Evolutionary conservation across 768 basidiomycete genomes (phyloP).

Genomic region (Kwoniella dendrophila): DNA sequence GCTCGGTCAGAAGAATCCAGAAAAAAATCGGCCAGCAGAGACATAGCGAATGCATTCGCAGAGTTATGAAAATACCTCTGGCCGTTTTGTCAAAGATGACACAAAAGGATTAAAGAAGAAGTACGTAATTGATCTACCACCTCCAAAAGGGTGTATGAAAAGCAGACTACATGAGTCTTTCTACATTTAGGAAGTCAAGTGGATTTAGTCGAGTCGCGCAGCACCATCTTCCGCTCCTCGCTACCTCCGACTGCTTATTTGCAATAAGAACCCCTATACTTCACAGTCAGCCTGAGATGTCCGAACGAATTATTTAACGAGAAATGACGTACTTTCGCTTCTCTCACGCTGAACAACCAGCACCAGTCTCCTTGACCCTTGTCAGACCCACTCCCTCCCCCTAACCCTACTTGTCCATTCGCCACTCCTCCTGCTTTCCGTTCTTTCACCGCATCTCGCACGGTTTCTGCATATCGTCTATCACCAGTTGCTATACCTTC

Average conservation of each 20-base stretch:
- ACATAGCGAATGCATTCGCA: too few species aligned
- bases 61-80: too few species aligned
- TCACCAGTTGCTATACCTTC: constrained; percentile 27
- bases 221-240: neutral
- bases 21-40: too few species aligned
- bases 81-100: too few species aligned
- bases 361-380: constrained; percentile 20
- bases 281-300: neutral
- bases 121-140: too few species aligned
- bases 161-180: too few species aligned
- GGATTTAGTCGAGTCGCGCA: neutral
- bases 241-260: constrained; percentile 14
- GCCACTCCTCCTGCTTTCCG: constrained; percentile 4
- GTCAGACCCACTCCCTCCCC: neutral
- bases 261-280: constrained; percentile 43
- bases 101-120: too few species aligned
- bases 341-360: constrained; percentile 46
- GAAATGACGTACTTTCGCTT: constrained; percentile 28
- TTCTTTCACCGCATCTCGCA: constrained; percentile 34
- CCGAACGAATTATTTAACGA: neutral
- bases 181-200: too few species aligned
- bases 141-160: too few species aligned
- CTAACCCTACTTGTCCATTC: constrained; percentile 3
- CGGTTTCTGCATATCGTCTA: constrained; percentile 37
- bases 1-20: too few species aligned